These are phyloP conservation scores for Amauroascus verrucosus DNA, from an alignment of 2,329 filamentous ascomycete genomes.

Conservation along the genomic window DNA sequence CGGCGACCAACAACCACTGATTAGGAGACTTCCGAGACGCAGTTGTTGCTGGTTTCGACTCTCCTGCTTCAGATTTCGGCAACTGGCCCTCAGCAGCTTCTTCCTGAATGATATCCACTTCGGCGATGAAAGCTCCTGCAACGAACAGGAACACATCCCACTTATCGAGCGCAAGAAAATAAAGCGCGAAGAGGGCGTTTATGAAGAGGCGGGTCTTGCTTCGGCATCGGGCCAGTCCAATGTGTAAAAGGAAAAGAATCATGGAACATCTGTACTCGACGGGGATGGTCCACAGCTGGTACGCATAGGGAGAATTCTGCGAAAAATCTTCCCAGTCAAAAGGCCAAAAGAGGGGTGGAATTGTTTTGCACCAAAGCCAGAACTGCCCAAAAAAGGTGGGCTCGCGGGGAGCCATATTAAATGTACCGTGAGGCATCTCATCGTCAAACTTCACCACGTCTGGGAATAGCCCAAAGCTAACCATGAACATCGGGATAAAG, in stretches of 20 bases:
- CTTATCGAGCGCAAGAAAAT: conserved; percentile 35
- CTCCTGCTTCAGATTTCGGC: conserved; percentile 9
- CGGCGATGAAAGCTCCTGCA: conserved; percentile 35
- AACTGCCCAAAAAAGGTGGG: conserved; percentile 30
- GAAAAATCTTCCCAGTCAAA: conserved; percentile 34
- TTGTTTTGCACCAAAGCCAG: conserved; percentile 30
- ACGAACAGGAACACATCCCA: conserved; percentile 40
- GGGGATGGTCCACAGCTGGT: conserved; percentile 39
- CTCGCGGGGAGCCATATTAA: conserved; percentile 37
- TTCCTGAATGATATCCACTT: conserved; percentile 34
- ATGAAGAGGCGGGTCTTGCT: conserved; percentile 29
- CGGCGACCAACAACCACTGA: conserved; percentile 24
- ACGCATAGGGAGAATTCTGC: conserved; percentile 24
- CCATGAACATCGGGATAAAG: conserved; percentile 26
- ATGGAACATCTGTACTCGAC: conserved; percentile 39
- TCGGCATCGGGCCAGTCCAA: conserved; percentile 28
- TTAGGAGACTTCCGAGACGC: neutral
- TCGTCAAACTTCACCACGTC: conserved; percentile 29
- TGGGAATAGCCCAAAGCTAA: conserved; percentile 28
- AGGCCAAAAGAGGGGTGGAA: conserved; percentile 29
- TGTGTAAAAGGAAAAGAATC: conserved; percentile 35
- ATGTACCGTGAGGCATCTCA: conserved; percentile 26
- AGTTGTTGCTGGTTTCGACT: neutral
- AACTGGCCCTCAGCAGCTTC: conserved; percentile 20
- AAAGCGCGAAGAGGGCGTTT: conserved; percentile 28